Evolutionary conservation across 179 eudicot genomes (phyloP).

Genomic region (Corrigiola litoralis): DNA sequence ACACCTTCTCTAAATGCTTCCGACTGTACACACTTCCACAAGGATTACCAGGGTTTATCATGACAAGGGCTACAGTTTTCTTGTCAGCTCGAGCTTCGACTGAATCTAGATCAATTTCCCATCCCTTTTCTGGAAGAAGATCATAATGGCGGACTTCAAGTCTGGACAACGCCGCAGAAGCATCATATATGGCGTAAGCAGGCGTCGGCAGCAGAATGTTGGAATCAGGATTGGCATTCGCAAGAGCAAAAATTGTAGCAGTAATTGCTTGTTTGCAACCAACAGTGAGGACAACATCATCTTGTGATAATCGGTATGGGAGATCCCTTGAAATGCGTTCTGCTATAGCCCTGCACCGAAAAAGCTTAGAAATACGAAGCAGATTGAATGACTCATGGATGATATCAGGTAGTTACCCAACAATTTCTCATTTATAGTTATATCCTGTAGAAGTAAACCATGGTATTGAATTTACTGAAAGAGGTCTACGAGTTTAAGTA

Average conservation of each 20-base stretch:
- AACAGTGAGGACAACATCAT: conserved; percentile 21
- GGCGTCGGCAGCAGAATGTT: conserved; percentile 28
- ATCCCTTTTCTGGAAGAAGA: conserved; percentile 21
- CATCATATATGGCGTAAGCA: conserved; percentile 16
- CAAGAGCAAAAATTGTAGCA: conserved; percentile 9
- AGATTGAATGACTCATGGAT: background rate
- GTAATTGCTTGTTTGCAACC: conserved; percentile 28
- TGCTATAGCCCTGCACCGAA: conserved; percentile 26
- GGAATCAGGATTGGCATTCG: conserved; percentile 1
- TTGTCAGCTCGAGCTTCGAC: conserved; percentile 24
- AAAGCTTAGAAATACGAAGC: background rate
- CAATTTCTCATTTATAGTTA: too few species aligned
- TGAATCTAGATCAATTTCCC: conserved; percentile 26
- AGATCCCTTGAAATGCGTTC: conserved; percentile 23
- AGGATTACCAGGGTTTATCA: conserved; percentile 34
- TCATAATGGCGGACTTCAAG: conserved; percentile 22
- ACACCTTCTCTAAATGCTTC: conserved; percentile 24
- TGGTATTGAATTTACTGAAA: too few species aligned
- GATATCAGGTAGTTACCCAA: background rate
- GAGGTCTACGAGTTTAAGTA: too few species aligned
- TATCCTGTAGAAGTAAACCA: too few species aligned
- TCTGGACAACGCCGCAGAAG: background rate
- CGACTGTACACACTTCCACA: conserved; percentile 25
- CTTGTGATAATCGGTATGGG: conserved; percentile 22
- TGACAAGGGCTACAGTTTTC: conserved; percentile 24